Evolutionary conservation across 129 eudicot genomes (phyloP).

Genomic region (Chrysanthemum makinoi): DNA sequence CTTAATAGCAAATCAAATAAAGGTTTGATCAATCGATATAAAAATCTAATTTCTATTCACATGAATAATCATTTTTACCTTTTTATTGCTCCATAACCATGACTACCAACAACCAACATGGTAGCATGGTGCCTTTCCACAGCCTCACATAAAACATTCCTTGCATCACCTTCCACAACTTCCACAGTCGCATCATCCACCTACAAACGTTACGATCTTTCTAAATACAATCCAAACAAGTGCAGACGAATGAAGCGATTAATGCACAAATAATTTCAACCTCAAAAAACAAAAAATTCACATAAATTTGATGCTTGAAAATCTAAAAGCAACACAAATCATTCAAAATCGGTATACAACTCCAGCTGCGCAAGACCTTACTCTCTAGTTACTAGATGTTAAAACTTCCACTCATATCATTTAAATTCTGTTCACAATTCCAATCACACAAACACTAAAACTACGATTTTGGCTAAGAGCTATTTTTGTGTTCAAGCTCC

Average conservation of each 20-base stretch:
- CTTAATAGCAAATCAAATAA: neutral
- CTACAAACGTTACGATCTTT: slow-evolving; percentile 27
- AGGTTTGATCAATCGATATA: neutral
- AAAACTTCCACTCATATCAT: neutral
- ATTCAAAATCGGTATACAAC: neutral
- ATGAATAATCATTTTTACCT: slow-evolving; percentile 41
- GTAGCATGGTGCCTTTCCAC: slow-evolving; percentile 85
- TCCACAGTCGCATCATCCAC: slow-evolving; percentile 56
- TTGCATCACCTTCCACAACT: slow-evolving; percentile 79
- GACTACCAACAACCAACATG: slow-evolving; percentile 82
- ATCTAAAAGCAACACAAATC: neutral
- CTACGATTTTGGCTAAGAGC: too few species aligned
- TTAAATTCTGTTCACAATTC: too few species aligned
- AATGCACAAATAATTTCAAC: neutral
- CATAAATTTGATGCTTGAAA: neutral
- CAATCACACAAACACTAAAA: too few species aligned
- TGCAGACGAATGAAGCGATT: neutral
- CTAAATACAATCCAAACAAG: neutral
- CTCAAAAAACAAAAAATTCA: slow-evolving; percentile 9
- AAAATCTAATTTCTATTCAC: neutral
- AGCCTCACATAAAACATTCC: slow-evolving; percentile 79
- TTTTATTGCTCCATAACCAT: slow-evolving; percentile 88
- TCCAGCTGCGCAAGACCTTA: neutral
- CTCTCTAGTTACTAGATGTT: neutral
- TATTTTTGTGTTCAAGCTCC: too few species aligned